phyloP scores from a whole-genome alignment of 768 basidiomycete species.

The Lyophyllum semitale region DNA sequence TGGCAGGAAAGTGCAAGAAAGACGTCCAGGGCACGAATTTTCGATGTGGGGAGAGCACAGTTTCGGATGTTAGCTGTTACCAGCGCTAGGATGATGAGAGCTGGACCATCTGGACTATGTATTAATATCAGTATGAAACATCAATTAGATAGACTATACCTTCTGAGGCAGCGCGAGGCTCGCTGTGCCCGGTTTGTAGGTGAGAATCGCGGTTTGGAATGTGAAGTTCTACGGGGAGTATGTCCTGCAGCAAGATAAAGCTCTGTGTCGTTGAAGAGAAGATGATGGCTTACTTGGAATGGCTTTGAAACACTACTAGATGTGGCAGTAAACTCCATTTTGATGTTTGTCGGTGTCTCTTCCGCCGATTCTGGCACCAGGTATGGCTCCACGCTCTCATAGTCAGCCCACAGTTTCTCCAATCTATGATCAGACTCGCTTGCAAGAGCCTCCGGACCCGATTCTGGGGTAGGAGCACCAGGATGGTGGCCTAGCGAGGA shows the following conservation, averaged over 20 bases:
- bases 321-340: conserved; percentile 54
- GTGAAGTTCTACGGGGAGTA: conserved; percentile 76
- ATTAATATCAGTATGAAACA: background rate
- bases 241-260: conserved; percentile 46
- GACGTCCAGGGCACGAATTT: conserved; percentile 82
- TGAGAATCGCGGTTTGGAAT: conserved; percentile 74
- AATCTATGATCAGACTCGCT: conserved; percentile 85
- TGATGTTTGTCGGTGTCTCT: conserved; percentile 52
- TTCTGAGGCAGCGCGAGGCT: conserved; percentile 57
- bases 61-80: conserved; percentile 90
- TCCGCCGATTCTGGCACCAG: conserved; percentile 51
- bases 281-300: conserved; percentile 52
- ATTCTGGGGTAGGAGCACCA: conserved; percentile 24
- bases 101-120: conserved; percentile 72
- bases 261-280: background rate
- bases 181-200: conserved; percentile 30
- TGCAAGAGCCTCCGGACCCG: conserved; percentile 48
- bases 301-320: conserved; percentile 43
- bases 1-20: conserved; percentile 80
- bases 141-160: conserved; percentile 38
- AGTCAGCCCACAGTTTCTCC: conserved; percentile 86
- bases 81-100: conserved; percentile 84
- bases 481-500: conserved; percentile 26
- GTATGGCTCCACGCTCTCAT: conserved; percentile 78
- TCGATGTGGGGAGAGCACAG: conserved; percentile 82